Conservation (phyloP, 177 flowering plant genomes). For the Vitis hybrid region DNA sequence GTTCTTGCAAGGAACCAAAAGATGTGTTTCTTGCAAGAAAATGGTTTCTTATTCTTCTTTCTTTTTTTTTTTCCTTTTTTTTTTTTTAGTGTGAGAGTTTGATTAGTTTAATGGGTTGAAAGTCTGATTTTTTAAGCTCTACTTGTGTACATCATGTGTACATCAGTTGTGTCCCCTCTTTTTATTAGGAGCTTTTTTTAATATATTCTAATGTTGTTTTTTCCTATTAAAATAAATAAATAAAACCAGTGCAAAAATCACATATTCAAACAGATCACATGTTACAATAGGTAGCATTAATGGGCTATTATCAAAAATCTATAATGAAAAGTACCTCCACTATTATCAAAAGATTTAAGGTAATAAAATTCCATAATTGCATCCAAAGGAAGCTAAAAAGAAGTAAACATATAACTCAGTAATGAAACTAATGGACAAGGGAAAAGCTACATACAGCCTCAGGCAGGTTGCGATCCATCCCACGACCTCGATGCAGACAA, state of each 20-base stretch:
- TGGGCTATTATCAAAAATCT: background rate
- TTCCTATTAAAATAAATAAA: background rate
- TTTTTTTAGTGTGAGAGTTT: too few species aligned
- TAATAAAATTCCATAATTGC: background rate
- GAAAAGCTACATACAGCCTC: conserved; percentile 64
- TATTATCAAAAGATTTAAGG: background rate
- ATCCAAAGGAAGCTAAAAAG: background rate
- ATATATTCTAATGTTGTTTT: too few species aligned
- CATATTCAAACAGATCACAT: background rate
- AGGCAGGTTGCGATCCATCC: conserved; percentile 41
- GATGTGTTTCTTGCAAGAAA: too few species aligned
- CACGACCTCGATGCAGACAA: conserved; percentile 81
- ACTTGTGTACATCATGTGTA: too few species aligned
- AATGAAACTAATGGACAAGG: background rate
- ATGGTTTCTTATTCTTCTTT: too few species aligned
- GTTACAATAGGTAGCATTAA: background rate
- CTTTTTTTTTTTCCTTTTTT: too few species aligned
- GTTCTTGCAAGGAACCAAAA: too few species aligned
- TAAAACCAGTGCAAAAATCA: background rate
- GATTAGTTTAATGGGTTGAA: too few species aligned
- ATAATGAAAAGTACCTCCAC: background rate
- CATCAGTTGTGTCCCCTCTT: too few species aligned
- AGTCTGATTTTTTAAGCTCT: too few species aligned
- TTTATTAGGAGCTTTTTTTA: too few species aligned
- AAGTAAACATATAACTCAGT: too few species aligned